Conservation (phyloP, 1,139 yeast species). For the Yamadazyma triangularis region DNA sequence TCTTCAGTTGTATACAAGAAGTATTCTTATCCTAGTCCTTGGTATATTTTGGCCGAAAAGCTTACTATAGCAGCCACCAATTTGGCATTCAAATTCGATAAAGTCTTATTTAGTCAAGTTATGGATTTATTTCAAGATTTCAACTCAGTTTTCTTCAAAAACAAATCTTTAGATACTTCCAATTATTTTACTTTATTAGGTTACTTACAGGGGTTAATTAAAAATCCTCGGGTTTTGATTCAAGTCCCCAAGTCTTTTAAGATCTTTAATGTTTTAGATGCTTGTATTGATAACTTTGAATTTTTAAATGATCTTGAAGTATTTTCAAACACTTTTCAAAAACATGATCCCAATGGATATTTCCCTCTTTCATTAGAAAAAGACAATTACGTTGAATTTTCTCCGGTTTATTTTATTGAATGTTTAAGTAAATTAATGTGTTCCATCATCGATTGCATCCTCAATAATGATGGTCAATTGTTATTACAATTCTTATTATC, state of each 20-base stretch:
- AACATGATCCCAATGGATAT: slow-evolving; percentile 14
- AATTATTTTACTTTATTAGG: slow-evolving; percentile 46
- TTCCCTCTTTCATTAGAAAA: slow-evolving; percentile 24
- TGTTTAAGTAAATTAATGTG: slow-evolving; percentile 36
- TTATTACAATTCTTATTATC: slow-evolving; percentile 29
- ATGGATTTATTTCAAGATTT: slow-evolving; percentile 27
- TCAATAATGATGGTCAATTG: slow-evolving; percentile 18
- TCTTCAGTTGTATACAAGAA: slow-evolving; percentile 17
- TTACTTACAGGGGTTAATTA: slow-evolving; percentile 38
- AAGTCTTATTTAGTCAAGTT: slow-evolving; percentile 21
- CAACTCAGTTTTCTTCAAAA: slow-evolving; percentile 20
- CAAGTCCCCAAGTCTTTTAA: slow-evolving; percentile 24
- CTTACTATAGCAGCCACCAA: slow-evolving; percentile 34
- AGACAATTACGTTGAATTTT: slow-evolving; percentile 27
- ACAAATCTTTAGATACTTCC: slow-evolving; percentile 23
- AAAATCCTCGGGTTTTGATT: slow-evolving; percentile 29
- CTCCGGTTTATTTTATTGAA: slow-evolving; percentile 46
- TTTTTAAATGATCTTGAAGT: slow-evolving; percentile 37
- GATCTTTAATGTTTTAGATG: slow-evolving; percentile 31
- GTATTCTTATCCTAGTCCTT: slow-evolving; percentile 29
- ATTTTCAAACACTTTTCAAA: slow-evolving; percentile 24
- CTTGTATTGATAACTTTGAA: slow-evolving; percentile 36
- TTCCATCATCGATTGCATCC: slow-evolving; percentile 26
- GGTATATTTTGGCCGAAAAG: slow-evolving; percentile 32
- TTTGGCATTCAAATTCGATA: slow-evolving; percentile 31